Percentiles rank a stretch among this genome's conserved stretches.
These are phyloP conservation scores for Aspergillus neotritici DNA, from an alignment of 2,329 filamentous ascomycete species.

Conservation along the genomic window DNA sequence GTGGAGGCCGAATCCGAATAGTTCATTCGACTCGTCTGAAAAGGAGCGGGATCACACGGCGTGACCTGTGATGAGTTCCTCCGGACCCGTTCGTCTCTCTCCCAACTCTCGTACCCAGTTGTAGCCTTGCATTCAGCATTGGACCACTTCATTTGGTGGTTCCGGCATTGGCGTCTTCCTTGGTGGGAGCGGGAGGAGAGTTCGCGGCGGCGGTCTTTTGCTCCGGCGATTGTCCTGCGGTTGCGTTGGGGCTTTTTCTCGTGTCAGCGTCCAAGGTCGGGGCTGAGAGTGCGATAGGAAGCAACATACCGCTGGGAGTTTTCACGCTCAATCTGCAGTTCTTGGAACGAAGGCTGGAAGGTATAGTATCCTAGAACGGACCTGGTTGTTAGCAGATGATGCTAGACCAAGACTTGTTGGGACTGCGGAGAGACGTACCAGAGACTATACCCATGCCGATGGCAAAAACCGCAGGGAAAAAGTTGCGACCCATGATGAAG, in stretches of 20 bases:
- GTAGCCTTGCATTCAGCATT: too few species aligned
- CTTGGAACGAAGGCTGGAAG: constrained; percentile 38
- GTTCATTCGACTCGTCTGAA: too few species aligned
- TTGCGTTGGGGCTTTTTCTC: neutral
- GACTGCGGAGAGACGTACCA: constrained; percentile 13
- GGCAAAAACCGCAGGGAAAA: constrained; percentile 33
- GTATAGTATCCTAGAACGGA: constrained; percentile 36
- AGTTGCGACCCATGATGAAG: constrained; percentile 32
- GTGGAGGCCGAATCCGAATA: too few species aligned
- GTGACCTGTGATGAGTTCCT: too few species aligned
- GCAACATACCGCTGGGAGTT: constrained; percentile 10
- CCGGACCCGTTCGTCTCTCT: too few species aligned
- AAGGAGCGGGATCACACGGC: too few species aligned
- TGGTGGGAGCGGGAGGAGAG: too few species aligned
- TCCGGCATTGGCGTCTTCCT: too few species aligned
- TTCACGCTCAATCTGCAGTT: constrained; percentile 29
- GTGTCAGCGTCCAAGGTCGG: neutral
- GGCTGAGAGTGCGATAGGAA: neutral
- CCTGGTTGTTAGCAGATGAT: constrained; percentile 9
- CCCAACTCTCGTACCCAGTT: too few species aligned
- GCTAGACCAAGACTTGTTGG: neutral
- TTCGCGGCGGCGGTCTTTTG: neutral
- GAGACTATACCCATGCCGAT: constrained; percentile 38
- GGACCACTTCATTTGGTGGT: too few species aligned
- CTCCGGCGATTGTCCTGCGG: neutral